Percentiles rank a stretch among this genome's conserved stretches.
Evolutionary conservation across 148 eudicot species (phyloP).

Genomic region (Diospyros lotus): DNA sequence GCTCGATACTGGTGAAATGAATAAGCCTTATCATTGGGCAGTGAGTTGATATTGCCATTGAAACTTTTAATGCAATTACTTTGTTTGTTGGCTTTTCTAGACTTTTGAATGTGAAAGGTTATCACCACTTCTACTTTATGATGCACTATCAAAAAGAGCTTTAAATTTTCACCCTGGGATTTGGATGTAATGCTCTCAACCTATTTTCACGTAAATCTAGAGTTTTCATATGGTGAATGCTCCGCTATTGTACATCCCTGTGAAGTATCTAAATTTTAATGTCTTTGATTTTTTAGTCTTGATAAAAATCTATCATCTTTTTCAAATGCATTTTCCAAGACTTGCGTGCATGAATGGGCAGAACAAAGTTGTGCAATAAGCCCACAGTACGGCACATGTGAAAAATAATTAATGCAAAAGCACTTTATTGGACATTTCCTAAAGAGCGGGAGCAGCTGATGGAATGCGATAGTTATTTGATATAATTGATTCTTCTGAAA

Average conservation of each 20-base stretch:
- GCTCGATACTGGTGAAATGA: conserved; percentile 97
- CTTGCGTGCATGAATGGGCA: neutral
- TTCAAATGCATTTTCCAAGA: neutral
- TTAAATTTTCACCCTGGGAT: neutral
- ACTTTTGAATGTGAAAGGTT: neutral
- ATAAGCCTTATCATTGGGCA: conserved; percentile 94
- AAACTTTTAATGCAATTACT: neutral
- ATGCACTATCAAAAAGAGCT: neutral
- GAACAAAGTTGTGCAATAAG: neutral
- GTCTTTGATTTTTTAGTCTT: neutral
- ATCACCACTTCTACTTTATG: neutral
- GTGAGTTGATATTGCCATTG: conserved; percentile 41
- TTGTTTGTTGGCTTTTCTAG: neutral
- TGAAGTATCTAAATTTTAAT: neutral
- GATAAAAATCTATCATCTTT: neutral
- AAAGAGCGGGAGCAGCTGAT: neutral
- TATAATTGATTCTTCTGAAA: neutral
- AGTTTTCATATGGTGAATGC: neutral
- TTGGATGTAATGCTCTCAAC: neutral
- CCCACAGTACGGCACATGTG: neutral
- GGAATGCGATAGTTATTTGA: neutral
- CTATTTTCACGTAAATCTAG: neutral
- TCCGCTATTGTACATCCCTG: neutral
- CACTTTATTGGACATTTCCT: neutral
- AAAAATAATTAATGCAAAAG: neutral